Evolutionary conservation across 2,329 filamentous ascomycete genomes (phyloP).

Genomic region (Diaporthe longicolla): DNA sequence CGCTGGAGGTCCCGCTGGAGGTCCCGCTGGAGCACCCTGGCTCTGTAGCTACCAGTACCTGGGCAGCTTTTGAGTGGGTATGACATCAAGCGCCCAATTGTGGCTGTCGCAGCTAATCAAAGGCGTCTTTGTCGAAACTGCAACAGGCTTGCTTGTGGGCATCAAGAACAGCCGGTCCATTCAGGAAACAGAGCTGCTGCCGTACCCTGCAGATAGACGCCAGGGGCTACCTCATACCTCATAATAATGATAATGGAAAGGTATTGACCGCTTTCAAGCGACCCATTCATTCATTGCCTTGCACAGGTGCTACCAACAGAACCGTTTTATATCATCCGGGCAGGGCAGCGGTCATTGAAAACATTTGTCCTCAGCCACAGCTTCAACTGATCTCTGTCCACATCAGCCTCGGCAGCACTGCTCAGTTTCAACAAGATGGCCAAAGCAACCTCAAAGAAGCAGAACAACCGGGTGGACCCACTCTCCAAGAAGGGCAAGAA

Average conservation of each 20-base stretch:
- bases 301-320: neutral
- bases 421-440: constrained; percentile 27
- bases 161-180: constrained; percentile 12
- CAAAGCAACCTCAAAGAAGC: constrained; percentile 37
- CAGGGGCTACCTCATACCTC: neutral
- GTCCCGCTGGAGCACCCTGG: neutral
- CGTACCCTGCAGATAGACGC: constrained; percentile 21
- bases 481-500: constrained; percentile 36
- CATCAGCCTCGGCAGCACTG: neutral
- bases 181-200: constrained; percentile 20
- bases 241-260: neutral
- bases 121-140: constrained; percentile 20
- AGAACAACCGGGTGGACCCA: constrained; percentile 39
- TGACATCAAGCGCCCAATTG: constrained; percentile 1
- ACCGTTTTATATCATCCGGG: neutral
- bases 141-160: constrained; percentile 2
- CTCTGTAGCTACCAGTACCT: neutral
- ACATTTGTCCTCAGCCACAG: neutral
- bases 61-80: neutral
- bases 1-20: too few species aligned
- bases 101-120: constrained; percentile 17
- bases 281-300: constrained; percentile 11
- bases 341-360: neutral
- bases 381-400: neutral
- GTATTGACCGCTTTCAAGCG: constrained; percentile 11